Conservation (phyloP, 2,329 filamentous ascomycete species). For the Alternaria sp. region DNA sequence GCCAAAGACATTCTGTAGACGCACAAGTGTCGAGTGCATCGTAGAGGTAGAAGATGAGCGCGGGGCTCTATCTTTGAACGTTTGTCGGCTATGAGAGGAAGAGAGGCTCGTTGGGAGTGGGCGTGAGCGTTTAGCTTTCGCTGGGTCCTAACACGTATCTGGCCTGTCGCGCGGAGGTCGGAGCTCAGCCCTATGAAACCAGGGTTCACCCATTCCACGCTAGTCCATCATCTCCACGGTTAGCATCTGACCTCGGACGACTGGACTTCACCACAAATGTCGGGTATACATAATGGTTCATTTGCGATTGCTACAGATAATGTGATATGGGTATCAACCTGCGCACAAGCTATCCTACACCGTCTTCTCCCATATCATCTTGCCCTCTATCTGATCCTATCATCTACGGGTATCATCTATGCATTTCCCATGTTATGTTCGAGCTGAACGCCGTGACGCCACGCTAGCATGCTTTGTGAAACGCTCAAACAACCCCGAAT, state of each 20-base stretch:
- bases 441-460: conserved; percentile 5
- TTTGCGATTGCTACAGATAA: background rate
- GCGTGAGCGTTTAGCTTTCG: conserved; percentile 21
- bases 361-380: background rate
- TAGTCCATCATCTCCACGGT: background rate
- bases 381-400: background rate
- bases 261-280: background rate
- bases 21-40: conserved; percentile 89
- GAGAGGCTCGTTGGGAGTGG: conserved; percentile 6
- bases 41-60: conserved; percentile 1
- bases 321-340: background rate
- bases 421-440: background rate
- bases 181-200: conserved; percentile 34
- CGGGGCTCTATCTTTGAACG: background rate
- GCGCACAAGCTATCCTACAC: background rate
- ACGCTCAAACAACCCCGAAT: background rate
- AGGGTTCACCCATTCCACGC: conserved; percentile 12
- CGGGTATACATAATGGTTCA: background rate
- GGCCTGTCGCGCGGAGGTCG: conserved; percentile 33
- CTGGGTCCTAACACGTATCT: conserved; percentile 49
- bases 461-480: background rate
- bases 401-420: conserved; percentile 6
- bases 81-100: conserved; percentile 6
- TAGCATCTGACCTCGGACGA: background rate
- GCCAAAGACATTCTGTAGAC: conserved; percentile 91